Conservation (phyloP, 352 stramenopile genomes). For the Pythium aquatile region DNA sequence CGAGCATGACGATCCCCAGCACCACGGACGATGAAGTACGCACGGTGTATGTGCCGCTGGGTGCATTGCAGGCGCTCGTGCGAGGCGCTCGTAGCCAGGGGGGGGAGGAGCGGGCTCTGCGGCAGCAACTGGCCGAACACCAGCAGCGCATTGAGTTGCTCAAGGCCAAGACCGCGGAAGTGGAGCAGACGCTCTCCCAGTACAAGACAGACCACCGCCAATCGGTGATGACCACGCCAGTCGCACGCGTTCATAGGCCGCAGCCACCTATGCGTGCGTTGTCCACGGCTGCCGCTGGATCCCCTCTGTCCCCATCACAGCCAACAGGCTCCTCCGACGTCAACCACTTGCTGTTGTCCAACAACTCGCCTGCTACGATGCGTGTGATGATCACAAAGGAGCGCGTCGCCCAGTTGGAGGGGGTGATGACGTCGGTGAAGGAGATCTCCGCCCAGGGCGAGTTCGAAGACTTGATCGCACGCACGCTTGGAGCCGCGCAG, state of each 20-base stretch:
- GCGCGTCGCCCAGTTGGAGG: conserved; percentile 54
- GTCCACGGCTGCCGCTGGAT: not conserved
- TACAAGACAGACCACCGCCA: conserved; percentile 48
- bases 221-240: conserved; percentile 28
- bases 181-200: conserved; percentile 49
- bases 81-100: conserved; percentile 34
- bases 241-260: not conserved
- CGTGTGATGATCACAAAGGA: conserved; percentile 39
- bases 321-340: not conserved
- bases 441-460: conserved; percentile 60
- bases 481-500: conserved; percentile 44
- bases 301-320: not conserved
- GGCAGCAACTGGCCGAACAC: conserved; percentile 36
- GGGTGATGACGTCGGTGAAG: conserved; percentile 52
- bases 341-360: conserved; percentile 17
- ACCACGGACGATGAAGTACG: not conserved
- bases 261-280: not conserved
- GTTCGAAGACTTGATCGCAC: conserved; percentile 54
- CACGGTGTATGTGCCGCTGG: conserved; percentile 43
- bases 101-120: conserved; percentile 38
- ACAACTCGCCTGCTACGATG: conserved; percentile 4
- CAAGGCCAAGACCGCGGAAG: conserved; percentile 34
- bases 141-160: conserved; percentile 37
- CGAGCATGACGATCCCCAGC: not conserved
- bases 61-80: conserved; percentile 42